Conservation (phyloP, 2,329 filamentous ascomycete species). For the Pleoardoris graminearum region DNA sequence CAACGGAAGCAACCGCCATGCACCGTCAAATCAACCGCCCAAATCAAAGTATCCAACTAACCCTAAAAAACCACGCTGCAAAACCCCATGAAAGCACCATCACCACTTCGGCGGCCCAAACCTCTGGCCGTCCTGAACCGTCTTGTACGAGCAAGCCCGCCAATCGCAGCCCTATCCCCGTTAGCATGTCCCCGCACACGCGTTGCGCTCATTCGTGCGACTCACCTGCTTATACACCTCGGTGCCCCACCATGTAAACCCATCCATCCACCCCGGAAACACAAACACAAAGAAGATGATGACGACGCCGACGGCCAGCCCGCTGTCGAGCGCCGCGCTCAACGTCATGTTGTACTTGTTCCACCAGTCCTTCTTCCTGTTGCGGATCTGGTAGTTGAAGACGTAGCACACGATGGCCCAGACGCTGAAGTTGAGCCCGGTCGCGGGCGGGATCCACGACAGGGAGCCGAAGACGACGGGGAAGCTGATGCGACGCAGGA, state of each 20-base stretch:
- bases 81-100: slow-evolving; percentile 43
- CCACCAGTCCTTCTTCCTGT: slow-evolving; percentile 76
- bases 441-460: slow-evolving; percentile 83
- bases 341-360: slow-evolving; percentile 90
- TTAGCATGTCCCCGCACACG: slow-evolving; percentile 13
- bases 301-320: slow-evolving; percentile 79
- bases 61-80: neutral
- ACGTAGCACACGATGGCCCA: slow-evolving; percentile 84
- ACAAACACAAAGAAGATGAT: slow-evolving; percentile 85
- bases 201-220: neutral
- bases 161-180: slow-evolving; percentile 71
- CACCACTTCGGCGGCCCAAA: slow-evolving; percentile 43
- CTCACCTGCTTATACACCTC: slow-evolving; percentile 73
- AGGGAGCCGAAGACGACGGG: slow-evolving; percentile 82
- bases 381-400: slow-evolving; percentile 78
- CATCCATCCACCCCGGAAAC: slow-evolving; percentile 74
- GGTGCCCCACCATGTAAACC: slow-evolving; percentile 86
- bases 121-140: slow-evolving; percentile 49
- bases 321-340: slow-evolving; percentile 79
- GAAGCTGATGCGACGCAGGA: slow-evolving; percentile 76
- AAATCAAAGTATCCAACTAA: neutral
- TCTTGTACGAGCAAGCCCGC: slow-evolving; percentile 74
- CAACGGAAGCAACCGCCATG: neutral
- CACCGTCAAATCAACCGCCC: neutral
- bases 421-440: slow-evolving; percentile 81